phyloP scores from a whole-genome alignment of 2,329 filamentous ascomycete genomes.

The Sarocladiaceae sp. region DNA sequence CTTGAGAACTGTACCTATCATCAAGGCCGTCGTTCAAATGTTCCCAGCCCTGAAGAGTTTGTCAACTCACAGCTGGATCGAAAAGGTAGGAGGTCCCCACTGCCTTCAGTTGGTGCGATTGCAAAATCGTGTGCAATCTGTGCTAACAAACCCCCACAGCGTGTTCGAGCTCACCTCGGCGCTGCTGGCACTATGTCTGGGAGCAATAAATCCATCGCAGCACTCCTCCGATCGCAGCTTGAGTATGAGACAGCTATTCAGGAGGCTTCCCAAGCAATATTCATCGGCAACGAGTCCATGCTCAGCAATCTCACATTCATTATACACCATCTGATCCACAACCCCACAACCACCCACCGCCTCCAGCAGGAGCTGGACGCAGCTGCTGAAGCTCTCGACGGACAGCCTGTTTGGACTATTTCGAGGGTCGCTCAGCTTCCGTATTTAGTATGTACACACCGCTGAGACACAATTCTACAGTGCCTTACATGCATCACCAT shows the following conservation, averaged over 20 bases:
- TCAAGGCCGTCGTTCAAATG: slow-evolving; percentile 11
- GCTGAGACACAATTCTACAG: neutral
- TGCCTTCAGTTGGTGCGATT: neutral
- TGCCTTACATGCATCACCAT: neutral
- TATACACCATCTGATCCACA: slow-evolving; percentile 11
- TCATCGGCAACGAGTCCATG: slow-evolving; percentile 16
- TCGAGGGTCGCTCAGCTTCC: slow-evolving; percentile 8
- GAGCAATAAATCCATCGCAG: no score
- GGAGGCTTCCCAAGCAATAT: slow-evolving; percentile 14
- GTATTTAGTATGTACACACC: slow-evolving; percentile 13
- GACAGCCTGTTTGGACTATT: slow-evolving; percentile 13
- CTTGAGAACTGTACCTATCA: slow-evolving; percentile 12
- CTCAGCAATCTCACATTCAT: slow-evolving; percentile 15
- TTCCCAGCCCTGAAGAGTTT: slow-evolving; percentile 11
- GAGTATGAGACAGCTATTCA: slow-evolving; percentile 5
- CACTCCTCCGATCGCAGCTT: neutral
- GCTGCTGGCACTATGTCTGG: no score
- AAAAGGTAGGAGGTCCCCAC: slow-evolving; percentile 9
- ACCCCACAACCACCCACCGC: slow-evolving; percentile 10
- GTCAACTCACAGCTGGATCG: slow-evolving; percentile 15
- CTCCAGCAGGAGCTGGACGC: slow-evolving; percentile 13
- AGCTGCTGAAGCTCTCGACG: slow-evolving; percentile 10
- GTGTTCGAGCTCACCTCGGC: no score
- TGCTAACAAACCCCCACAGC: no score
- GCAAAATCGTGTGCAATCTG: no score